These are phyloP conservation scores for Talaromyces verruculosus DNA, from an alignment of 2,329 filamentous ascomycete species.

Conservation along the genomic window DNA sequence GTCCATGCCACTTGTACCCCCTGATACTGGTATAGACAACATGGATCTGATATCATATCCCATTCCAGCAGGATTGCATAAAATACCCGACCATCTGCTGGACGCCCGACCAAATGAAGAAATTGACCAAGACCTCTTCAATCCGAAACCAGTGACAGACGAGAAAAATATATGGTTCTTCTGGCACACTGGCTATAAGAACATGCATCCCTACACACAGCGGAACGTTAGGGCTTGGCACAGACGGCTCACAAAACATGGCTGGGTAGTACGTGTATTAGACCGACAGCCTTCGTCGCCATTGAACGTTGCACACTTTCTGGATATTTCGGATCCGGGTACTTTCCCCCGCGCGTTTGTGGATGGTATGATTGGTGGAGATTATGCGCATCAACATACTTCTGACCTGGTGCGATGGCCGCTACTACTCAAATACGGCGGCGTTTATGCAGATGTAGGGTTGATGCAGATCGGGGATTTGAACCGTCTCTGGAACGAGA, in stretches of 20 bases:
- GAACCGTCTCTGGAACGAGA: slow-evolving; percentile 54
- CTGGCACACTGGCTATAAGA: slow-evolving; percentile 54
- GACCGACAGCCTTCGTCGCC: slow-evolving; percentile 48
- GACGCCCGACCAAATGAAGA: slow-evolving; percentile 51
- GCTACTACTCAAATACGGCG: slow-evolving; percentile 57
- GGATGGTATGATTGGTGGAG: slow-evolving; percentile 51
- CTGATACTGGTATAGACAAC: background rate
- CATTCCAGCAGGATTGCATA: slow-evolving; percentile 43
- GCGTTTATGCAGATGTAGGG: slow-evolving; percentile 60
- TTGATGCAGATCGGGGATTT: slow-evolving; percentile 59
- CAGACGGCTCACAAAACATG: slow-evolving; percentile 52
- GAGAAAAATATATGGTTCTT: slow-evolving; percentile 61
- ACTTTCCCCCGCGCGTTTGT: slow-evolving; percentile 54
- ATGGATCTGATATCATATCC: slow-evolving; percentile 20
- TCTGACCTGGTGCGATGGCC: slow-evolving; percentile 61
- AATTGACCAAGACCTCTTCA: slow-evolving; percentile 46
- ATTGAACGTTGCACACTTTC: slow-evolving; percentile 51
- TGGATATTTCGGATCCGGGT: slow-evolving; percentile 47
- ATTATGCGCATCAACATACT: slow-evolving; percentile 55
- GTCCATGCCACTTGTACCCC: background rate
- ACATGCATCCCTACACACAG: slow-evolving; percentile 54
- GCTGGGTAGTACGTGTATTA: slow-evolving; percentile 57
- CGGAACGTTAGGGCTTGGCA: slow-evolving; percentile 58
- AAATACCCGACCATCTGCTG: slow-evolving; percentile 42
- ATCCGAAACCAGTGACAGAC: slow-evolving; percentile 41